phyloP scores from a whole-genome alignment of 768 basidiomycete species.

The Suillus luteus region DNA sequence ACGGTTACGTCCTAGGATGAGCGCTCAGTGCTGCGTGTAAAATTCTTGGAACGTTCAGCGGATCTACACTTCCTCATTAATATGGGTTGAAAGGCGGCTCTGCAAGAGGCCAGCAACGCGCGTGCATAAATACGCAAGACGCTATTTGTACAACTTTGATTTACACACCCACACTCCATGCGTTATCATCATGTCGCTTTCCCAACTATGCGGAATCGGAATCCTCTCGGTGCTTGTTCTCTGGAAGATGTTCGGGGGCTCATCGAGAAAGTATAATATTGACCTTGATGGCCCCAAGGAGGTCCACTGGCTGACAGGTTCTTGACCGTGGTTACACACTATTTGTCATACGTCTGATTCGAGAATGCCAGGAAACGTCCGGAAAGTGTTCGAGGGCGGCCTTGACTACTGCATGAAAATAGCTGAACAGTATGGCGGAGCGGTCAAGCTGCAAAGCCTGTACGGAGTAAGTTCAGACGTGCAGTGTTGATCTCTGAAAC shows the following conservation, averaged over 20 bases:
- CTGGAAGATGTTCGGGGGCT: background rate
- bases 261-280: background rate
- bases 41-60: background rate
- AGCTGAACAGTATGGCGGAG: slow-evolving; percentile 2
- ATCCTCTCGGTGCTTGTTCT: background rate
- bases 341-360: background rate
- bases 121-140: background rate
- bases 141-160: background rate
- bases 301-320: background rate
- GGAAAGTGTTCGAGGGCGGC: background rate
- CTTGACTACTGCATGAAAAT: background rate
- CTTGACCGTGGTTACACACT: background rate
- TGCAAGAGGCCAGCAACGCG: background rate
- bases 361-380: background rate
- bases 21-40: background rate
- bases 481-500: slow-evolving; percentile 11
- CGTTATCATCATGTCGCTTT: background rate
- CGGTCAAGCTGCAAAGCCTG: background rate
- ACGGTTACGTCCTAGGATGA: too few species aligned
- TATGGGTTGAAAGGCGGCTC: background rate
- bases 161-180: background rate
- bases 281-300: slow-evolving; percentile 6
- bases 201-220: slow-evolving; percentile 4
- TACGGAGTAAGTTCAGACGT: slow-evolving; percentile 12
- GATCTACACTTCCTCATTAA: background rate